Percentiles rank a stretch among this genome's conserved stretches.
These are phyloP conservation scores for Fraxinus pennsylvanica DNA, from an alignment of 257 asterid genomes.

Conservation along the genomic window DNA sequence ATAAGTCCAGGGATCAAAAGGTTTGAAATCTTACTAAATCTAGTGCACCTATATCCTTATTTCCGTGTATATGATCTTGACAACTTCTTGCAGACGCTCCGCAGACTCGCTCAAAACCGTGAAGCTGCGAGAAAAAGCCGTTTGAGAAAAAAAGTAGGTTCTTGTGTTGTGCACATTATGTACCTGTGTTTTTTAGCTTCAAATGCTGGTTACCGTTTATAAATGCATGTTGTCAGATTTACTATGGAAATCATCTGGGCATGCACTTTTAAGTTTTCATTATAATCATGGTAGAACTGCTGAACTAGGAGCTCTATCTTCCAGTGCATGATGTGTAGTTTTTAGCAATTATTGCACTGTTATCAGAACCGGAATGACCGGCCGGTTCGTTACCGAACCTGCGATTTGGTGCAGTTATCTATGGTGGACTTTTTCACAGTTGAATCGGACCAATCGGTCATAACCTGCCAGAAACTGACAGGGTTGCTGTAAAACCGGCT, in stretches of 20 bases:
- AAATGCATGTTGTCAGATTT: too few relatives aligned
- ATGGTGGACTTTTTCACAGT: too few relatives aligned
- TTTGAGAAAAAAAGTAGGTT: conserved; percentile 73
- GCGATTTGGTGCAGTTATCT: too few relatives aligned
- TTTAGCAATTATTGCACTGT: neutral
- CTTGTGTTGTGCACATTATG: conserved; percentile 8
- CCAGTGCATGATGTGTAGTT: neutral
- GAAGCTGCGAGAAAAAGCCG: conserved; percentile 99
- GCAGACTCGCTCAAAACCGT: conserved; percentile 98
- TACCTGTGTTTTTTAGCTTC: conserved; percentile 13
- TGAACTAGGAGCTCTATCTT: neutral
- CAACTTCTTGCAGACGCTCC: conserved; percentile 55
- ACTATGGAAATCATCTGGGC: neutral
- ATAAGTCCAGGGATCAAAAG: conserved; percentile 96
- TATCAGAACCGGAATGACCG: neutral
- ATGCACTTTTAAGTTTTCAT: neutral
- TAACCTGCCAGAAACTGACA: too few relatives aligned
- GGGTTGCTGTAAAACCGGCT: too few relatives aligned
- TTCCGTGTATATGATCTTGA: conserved; percentile 25
- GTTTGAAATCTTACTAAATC: conserved; percentile 36
- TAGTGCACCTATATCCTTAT: neutral
- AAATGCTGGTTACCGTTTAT: conserved; percentile 1
- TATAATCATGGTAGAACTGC: neutral
- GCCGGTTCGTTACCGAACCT: too few relatives aligned
- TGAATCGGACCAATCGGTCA: too few relatives aligned